These are phyloP conservation scores for Phytophthora boehmeriae DNA, from an alignment of 352 stramenopile genomes.

Conservation along the genomic window DNA sequence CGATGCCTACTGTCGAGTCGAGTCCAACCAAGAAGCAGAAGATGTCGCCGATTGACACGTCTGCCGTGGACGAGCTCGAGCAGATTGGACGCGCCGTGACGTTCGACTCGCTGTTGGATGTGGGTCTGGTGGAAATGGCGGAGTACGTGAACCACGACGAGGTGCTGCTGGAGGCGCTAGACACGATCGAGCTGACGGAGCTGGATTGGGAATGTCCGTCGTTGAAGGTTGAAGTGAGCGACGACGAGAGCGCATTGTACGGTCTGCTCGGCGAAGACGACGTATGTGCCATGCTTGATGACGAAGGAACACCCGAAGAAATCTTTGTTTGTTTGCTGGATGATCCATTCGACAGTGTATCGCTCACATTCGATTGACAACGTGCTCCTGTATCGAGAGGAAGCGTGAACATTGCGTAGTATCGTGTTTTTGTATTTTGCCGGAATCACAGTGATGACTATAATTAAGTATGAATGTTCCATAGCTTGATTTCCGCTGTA, in stretches of 20 bases:
- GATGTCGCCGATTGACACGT: constrained; percentile 24
- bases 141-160: constrained; percentile 6
- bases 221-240: neutral
- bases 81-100: neutral
- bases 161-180: constrained; percentile 8
- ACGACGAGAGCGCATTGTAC: neutral
- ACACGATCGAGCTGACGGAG: constrained; percentile 20
- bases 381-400: no score
- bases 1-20: neutral
- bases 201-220: constrained; percentile 21
- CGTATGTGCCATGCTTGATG: constrained; percentile 6
- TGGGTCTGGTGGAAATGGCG: neutral
- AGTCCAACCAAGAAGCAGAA: constrained; percentile 12
- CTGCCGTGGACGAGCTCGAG: constrained; percentile 3
- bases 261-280: constrained; percentile 14
- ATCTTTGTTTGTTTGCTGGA: neutral
- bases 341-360: neutral
- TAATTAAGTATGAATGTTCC: no score
- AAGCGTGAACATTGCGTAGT: no score
- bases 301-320: no score
- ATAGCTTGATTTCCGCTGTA: no score
- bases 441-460: no score
- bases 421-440: no score
- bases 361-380: no score
- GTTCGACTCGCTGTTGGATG: constrained; percentile 6